Base-by-base conservation (phyloP, 768 basidiomycete species). In the Boletus pseudopeckii region DNA sequence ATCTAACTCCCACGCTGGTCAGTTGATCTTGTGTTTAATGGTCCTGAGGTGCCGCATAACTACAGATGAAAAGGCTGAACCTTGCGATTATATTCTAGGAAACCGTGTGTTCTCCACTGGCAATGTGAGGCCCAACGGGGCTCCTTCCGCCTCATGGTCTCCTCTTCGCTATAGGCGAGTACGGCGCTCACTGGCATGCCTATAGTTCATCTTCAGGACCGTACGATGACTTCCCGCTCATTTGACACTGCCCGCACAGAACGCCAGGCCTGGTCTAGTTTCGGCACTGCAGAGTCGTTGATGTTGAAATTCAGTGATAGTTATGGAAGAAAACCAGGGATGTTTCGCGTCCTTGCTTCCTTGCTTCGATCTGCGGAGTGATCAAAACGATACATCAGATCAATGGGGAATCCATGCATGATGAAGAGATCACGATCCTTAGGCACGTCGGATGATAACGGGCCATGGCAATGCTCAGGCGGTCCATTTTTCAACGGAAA, bases 361-460 rank as follows among this genome's bases (percentile, higher is more conserved):
- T 36, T 28, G 57, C 55, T 60, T 62, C 65, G 63, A 63, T 64
- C 60, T 66, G 65, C 56, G 65, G 58, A 60, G 66, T 53, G 54
- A 60, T 62, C 44, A 57, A 52, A 30, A 3, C 18, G 58, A 43
- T 26, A 43, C 33, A 60, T 63, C 53, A 56, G 34, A 62, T 59
- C 55, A 61, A 64, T 28, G 54, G 55, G 52, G 55, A 50, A 50
- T 50, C 42, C 36, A 34, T 44, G 34, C 30, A 8, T 33, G 48
- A 37, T 15, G 20, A 47, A 14, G 38, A 6, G 46, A 62, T 56
- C 53, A n/a, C 30, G 57, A 55, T 56, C 44, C 28, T 37, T 15
- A 44, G 22, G 39, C 36, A 46, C 37, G 26, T 50, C 48, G 32
- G 10, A 24, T 15, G 41, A n/a, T 8, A 45, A 37, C n/a, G 42